These are phyloP conservation scores for Ophiocordyceps sinensis DNA, from an alignment of 2,329 filamentous ascomycete genomes.

Conservation along the genomic window DNA sequence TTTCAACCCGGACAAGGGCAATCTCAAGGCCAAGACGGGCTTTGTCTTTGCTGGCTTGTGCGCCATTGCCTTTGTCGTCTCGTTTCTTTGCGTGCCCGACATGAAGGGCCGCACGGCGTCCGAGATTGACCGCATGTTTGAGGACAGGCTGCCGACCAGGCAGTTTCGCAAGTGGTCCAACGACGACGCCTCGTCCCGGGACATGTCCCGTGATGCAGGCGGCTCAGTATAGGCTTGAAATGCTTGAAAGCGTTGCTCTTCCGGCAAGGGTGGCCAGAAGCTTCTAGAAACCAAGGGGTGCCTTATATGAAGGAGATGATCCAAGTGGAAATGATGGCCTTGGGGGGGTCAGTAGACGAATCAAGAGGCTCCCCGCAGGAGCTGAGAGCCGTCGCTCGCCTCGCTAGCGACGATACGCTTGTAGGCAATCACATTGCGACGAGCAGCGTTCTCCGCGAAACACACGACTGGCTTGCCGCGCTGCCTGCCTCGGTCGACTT, in stretches of 20 bases:
- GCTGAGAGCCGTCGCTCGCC: background rate
- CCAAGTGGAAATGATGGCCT: too few species aligned
- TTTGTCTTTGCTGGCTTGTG: conserved; percentile 24
- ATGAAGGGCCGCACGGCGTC: conserved; percentile 31
- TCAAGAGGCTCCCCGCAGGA: too few species aligned
- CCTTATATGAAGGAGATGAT: too few species aligned
- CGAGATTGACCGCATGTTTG: conserved; percentile 31
- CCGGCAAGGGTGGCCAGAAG: too few species aligned
- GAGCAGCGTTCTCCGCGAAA: conserved; percentile 1
- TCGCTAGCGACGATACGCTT: background rate
- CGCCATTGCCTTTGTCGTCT: conserved; percentile 17
- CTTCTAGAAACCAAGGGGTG: too few species aligned
- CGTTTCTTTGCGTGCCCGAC: conserved; percentile 35
- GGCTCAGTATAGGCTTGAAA: background rate
- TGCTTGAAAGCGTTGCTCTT: too few species aligned
- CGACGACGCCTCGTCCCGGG: background rate
- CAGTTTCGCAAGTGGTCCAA: conserved; percentile 8
- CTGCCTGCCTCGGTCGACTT: conserved; percentile 1
- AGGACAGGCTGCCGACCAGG: conserved; percentile 11
- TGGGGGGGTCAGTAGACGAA: too few species aligned
- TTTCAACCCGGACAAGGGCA: conserved; percentile 16
- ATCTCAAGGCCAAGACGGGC: conserved; percentile 25
- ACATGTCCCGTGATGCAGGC: background rate
- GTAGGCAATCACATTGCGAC: conserved; percentile 1
- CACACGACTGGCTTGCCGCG: background rate